phyloP scores from a whole-genome alignment of 2,329 filamentous ascomycete species.

The Xylariaceae sp. region DNA sequence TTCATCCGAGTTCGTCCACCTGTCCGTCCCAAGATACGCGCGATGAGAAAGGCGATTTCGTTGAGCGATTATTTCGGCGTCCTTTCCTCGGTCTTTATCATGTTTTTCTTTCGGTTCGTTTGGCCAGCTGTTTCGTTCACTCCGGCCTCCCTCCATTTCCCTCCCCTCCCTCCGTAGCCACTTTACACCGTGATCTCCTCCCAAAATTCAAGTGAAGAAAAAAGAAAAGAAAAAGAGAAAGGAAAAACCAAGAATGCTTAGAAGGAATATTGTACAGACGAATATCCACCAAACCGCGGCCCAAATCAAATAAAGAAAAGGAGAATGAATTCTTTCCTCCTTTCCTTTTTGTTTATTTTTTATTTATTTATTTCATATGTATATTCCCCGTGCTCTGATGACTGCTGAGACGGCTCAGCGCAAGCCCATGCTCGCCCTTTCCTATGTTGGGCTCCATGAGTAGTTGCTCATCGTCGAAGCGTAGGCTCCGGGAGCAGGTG shows the following conservation, averaged over 20 bases:
- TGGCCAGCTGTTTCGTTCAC: constrained; percentile 9
- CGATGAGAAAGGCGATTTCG: constrained; percentile 6
- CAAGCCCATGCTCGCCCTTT: neutral
- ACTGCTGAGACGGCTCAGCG: neutral
- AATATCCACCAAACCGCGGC: constrained; percentile 5
- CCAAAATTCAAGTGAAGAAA: constrained; percentile 6
- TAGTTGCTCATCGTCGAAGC: constrained; percentile 50
- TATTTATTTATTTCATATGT: constrained; percentile 2
- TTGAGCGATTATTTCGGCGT: constrained; percentile 3
- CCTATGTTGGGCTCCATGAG: constrained; percentile 49
- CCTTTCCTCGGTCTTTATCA: neutral
- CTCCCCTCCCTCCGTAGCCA: neutral
- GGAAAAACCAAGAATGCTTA: constrained; percentile 4
- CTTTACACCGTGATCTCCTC: constrained; percentile 3
- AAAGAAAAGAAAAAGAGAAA: neutral
- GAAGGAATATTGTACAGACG: constrained; percentile 18
- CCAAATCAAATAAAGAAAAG: neutral
- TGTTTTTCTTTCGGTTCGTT: neutral
- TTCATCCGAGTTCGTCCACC: constrained; percentile 15
- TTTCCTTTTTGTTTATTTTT: neutral
- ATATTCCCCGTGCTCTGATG: neutral
- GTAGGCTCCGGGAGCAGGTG: constrained; percentile 39
- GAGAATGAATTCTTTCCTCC: neutral
- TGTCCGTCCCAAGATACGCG: constrained; percentile 1
- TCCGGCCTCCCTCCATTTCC: neutral